Evolutionary conservation across 768 basidiomycete species (phyloP), one percentile per base, ranked within the genome.

Genomic region (Lentinula sp.): DNA sequence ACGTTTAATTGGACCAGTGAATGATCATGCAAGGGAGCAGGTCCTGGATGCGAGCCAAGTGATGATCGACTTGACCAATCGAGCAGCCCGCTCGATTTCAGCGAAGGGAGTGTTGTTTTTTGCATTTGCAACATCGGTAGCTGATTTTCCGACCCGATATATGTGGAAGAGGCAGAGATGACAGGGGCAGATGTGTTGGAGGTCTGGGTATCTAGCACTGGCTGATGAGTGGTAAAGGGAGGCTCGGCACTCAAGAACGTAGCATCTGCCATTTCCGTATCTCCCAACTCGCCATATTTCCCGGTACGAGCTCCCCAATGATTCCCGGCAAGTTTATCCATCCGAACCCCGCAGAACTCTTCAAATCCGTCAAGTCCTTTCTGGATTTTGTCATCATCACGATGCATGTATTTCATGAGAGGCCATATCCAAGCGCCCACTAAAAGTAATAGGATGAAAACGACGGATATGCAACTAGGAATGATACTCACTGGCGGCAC

Each of bases 401-500:
- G 59, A 41, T 33, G 35, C 10, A 52, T 5, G 39, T 60, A 60
- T 32, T 43, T 60, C 8, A 51, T 52, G 13, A 60, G 45, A 39
- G 59, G 59, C 59, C 59, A 60, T 18, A 60, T 35, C 45, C 48
- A 42, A 12, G 41, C 59, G n/a, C 48, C 59, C 23, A 60, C 59
- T 60, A 3, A 41, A 7, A 59, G 9, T 15, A 52, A 35, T n/a
- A 37, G n/a, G 15, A 41, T 42, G 50, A 52, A 37, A 18, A 35
- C 28, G 6, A 7, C 16, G 50, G 10, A 39, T 39, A 39, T 39
- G 13, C 28, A 39, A 64, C 50, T 45, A 51, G 49, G 57, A 39
- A 23, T 54, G 55, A 28, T 48, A 74, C 78, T 51, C 66, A 80
- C 78, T 71, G 41, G 80, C 67, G 62, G 79, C 69, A 64, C 79